Evolutionary conservation across 202 grass and related monocot species (phyloP).

Genomic region (Digitaria exilis): DNA sequence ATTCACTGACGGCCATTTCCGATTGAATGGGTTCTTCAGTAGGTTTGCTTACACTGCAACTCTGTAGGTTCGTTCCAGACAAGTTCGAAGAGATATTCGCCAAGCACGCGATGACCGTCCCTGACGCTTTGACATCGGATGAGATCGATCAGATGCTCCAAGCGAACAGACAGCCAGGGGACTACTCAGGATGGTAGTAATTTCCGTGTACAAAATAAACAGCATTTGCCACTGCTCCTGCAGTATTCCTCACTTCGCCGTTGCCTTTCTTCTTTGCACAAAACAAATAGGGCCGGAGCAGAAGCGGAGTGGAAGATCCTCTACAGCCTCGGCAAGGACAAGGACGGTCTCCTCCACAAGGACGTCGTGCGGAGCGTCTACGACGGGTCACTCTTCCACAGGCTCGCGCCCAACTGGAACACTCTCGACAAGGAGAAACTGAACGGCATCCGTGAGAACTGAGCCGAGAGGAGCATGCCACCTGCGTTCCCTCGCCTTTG

Average conservation of each 20-base stretch:
- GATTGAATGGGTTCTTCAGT: too few relatives aligned
- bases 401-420: conserved; percentile 42
- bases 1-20: background rate
- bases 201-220: background rate
- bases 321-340: conserved; percentile 64
- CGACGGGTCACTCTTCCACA: conserved; percentile 71
- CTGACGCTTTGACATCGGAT: conserved; percentile 58
- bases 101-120: conserved; percentile 62
- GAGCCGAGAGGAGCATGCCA: background rate
- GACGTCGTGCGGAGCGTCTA: conserved; percentile 55
- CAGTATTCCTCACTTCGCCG: background rate
- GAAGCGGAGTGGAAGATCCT: conserved; percentile 65
- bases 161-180: conserved; percentile 45
- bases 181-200: conserved; percentile 67
- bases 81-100: conserved; percentile 80
- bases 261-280: background rate
- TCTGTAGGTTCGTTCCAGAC: conserved; percentile 65
- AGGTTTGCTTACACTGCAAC: background rate
- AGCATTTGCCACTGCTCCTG: background rate
- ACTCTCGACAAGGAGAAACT: background rate
- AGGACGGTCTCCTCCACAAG: conserved; percentile 70
- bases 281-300: conserved; percentile 45
- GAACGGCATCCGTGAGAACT: conserved; percentile 18
- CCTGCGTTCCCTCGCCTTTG: background rate
- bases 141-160: conserved; percentile 66